Evolutionary conservation across 2,329 filamentous ascomycete genomes (phyloP), one percentile per base, ranked within the genome.

Genomic region (Cylindrodendrum hubeiense): DNA sequence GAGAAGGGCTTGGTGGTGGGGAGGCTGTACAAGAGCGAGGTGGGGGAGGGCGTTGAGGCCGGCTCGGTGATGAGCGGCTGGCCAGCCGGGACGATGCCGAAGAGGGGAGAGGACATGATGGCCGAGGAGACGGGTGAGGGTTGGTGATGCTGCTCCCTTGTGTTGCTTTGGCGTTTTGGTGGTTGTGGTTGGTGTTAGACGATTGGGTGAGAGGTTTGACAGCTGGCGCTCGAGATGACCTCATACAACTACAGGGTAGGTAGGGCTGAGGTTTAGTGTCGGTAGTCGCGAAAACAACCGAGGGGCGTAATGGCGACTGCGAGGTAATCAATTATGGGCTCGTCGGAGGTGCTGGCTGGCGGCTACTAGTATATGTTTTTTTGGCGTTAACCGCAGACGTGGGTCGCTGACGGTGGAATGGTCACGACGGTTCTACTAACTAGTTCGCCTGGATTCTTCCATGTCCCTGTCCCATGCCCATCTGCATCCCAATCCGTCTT

Each of bases 61-160:
- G 89, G 88, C 1, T 79, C 75, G 2, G 84, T 87, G 63, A 90
- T 82, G 55, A 89, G 81, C 2, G 87, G 85, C 65, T 86, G 86
- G 62, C 88, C 88, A 24, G 89, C 85, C 13, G 89, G 88, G 61
- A 91, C 82, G 69, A 90, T 82, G 74, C 88, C 88, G 74, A 90
- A 89, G 66, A 86, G 82, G 60, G 83, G 83, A 15, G 49, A 73
- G 51, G 84, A 78, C 82, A 83, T 85, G 58, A 63, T 69, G 55
- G 47, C 9, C 44, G 49, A 39, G 28, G 61, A 63, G 53, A 67
- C 51, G 30, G 47, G 33, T 60, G 30, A 37, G 17, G 49, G 8
- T 37, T 30, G 46, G 46, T 17, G 47, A 34, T n/a, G 44, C 3
- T 44, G 19, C 26, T 37, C 13, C 37, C 5, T 3, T 5, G 5